phyloP scores from a whole-genome alignment of 371 early-diverging fungal genomes.

The Lichtheimia hyalospora region DNA sequence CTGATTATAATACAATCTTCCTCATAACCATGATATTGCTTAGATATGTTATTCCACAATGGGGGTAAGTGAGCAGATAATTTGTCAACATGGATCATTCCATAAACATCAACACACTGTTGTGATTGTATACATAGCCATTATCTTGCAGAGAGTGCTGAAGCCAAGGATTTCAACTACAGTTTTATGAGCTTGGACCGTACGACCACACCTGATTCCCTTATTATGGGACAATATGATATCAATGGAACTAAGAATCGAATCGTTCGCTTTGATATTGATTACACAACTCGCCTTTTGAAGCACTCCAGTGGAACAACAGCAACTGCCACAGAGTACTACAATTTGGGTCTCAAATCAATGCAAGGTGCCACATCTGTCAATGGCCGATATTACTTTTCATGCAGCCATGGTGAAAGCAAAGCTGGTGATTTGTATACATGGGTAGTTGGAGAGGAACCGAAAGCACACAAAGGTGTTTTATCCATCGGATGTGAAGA shows the following conservation, averaged over 20 bases:
- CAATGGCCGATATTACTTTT: constrained; percentile 8
- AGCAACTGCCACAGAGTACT: constrained; percentile 7
- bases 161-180: constrained; percentile 4
- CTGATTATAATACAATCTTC: background rate
- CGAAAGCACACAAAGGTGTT: background rate
- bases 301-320: background rate
- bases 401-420: constrained; percentile 5
- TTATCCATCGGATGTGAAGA: constrained; percentile 8
- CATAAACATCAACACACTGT: background rate
- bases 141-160: background rate
- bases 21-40: background rate
- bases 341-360: constrained; percentile 9
- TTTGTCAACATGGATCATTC: no score
- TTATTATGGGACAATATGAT: constrained; percentile 10
- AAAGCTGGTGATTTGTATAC: constrained; percentile 10
- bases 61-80: background rate
- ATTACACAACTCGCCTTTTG: constrained; percentile 5
- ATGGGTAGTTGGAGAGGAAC: background rate
- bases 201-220: constrained; percentile 7
- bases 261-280: constrained; percentile 12
- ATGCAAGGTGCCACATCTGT: constrained; percentile 10
- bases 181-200: constrained; percentile 6
- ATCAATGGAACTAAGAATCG: constrained; percentile 2
- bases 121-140: background rate
- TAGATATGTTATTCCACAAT: constrained; percentile 9